Evolutionary conservation across 1,284 basidiomycete genomes (phyloP).

Genomic region (Wallemia hederae): DNA sequence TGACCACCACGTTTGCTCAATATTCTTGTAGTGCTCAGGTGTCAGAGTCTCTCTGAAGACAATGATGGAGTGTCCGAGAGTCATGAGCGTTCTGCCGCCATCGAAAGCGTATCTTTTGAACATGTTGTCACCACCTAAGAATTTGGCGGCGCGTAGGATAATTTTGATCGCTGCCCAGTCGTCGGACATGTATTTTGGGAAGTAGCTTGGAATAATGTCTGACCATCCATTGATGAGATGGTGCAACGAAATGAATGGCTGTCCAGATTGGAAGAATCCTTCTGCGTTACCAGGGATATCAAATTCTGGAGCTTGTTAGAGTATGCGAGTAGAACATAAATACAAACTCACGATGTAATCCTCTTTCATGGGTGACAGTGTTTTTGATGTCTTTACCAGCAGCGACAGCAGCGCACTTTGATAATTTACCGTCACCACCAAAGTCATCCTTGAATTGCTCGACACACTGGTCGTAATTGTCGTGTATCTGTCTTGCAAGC

Average conservation of each 20-base stretch:
- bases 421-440: constrained; percentile 6
- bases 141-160: constrained; percentile 5
- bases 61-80: constrained; percentile 8
- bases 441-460: constrained; percentile 2
- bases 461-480: constrained; percentile 5
- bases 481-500: constrained; percentile 5
- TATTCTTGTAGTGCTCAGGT: constrained; percentile 4
- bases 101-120: constrained; percentile 10
- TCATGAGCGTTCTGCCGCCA: constrained; percentile 8
- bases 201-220: constrained; percentile 2
- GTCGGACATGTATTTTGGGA: constrained; percentile 6
- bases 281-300: background rate
- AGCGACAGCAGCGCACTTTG: background rate
- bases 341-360: background rate
- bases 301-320: background rate
- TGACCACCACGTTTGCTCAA: constrained; percentile 1
- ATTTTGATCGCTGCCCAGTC: constrained; percentile 5
- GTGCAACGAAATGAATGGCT: constrained; percentile 9
- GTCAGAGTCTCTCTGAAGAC: constrained; percentile 7
- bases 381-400: background rate
- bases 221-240: constrained; percentile 8
- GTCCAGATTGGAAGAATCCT: constrained; percentile 8
- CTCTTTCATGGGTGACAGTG: background rate
- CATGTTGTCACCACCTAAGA: constrained; percentile 11
- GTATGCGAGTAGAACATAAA: background rate